These are phyloP conservation scores for Plasmodium berghei DNA, from an alignment of 169 alveolate species.

Conservation along the genomic window DNA sequence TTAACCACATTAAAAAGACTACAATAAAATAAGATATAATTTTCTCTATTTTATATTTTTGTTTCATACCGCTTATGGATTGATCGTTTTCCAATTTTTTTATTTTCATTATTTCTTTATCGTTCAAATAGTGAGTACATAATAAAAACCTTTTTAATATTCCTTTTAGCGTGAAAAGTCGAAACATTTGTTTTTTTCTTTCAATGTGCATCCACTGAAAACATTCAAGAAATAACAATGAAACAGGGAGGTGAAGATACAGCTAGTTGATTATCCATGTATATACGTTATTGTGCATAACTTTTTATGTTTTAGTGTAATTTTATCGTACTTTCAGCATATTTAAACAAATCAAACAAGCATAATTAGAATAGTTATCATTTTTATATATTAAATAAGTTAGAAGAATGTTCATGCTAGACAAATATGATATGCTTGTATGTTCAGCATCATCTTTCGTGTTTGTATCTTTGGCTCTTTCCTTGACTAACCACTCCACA, in stretches of 20 bases:
- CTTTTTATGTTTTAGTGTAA: background rate
- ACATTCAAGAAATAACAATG: background rate
- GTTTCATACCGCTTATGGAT: slow-evolving; percentile 23
- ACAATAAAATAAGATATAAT: too few species aligned
- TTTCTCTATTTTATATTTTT: background rate
- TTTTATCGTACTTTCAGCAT: slow-evolving; percentile 26
- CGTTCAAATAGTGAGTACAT: slow-evolving; percentile 57
- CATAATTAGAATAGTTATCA: slow-evolving; percentile 68
- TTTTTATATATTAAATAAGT: slow-evolving; percentile 64
- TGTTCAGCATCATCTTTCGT: slow-evolving; percentile 24
- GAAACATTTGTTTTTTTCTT: slow-evolving; percentile 34
- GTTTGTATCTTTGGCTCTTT: slow-evolving; percentile 9
- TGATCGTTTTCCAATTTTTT: slow-evolving; percentile 31
- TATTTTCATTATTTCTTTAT: slow-evolving; percentile 29
- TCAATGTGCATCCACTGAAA: slow-evolving; percentile 63
- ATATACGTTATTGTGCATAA: background rate
- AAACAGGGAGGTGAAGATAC: background rate
- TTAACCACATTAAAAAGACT: too few species aligned
- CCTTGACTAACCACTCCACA: slow-evolving; percentile 59
- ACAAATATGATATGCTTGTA: slow-evolving; percentile 50
- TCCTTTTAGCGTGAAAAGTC: slow-evolving; percentile 65
- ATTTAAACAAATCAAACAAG: slow-evolving; percentile 52
- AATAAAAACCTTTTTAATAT: slow-evolving; percentile 45
- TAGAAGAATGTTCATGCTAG: slow-evolving; percentile 61
- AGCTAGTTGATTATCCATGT: too few species aligned